Percentiles rank a stretch among this genome's conserved stretches.
Conservation (phyloP, 768 basidiomycete species). For the Kondoa malvinella region DNA sequence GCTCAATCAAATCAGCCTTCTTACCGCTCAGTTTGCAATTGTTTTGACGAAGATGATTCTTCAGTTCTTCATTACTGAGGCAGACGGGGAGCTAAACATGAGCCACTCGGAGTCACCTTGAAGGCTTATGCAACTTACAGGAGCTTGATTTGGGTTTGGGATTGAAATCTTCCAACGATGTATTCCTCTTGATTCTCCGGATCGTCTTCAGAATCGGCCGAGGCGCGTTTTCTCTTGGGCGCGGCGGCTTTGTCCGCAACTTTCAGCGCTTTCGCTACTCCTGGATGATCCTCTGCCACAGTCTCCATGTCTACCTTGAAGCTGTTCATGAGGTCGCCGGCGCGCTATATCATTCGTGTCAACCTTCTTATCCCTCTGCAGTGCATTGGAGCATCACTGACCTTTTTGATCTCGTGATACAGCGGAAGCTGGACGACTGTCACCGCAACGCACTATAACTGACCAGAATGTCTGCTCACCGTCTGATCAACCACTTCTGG, state of each 20-base stretch:
- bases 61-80: conserved; percentile 12
- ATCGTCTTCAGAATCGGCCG: conserved; percentile 1
- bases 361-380: not conserved
- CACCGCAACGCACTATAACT: not conserved
- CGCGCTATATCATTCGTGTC: conserved; percentile 4
- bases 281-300: not conserved
- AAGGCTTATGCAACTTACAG: not conserved
- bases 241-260: not conserved
- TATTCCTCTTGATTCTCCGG: not conserved
- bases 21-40: conserved; percentile 5
- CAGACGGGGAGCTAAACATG: too few species aligned
- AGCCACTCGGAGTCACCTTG: not conserved
- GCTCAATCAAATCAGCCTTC: conserved; percentile 14
- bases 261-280: not conserved
- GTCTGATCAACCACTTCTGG: conserved; percentile 65
- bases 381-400: not conserved
- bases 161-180: not conserved
- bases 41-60: conserved; percentile 5
- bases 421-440: not conserved
- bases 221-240: not conserved
- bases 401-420: not conserved
- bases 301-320: conserved; percentile 16
- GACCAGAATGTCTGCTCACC: conserved; percentile 33
- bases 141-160: not conserved
- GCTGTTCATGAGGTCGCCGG: conserved; percentile 5